phyloP scores from a whole-genome alignment of 2,329 filamentous ascomycete species.

The Seiridium cupressi region DNA sequence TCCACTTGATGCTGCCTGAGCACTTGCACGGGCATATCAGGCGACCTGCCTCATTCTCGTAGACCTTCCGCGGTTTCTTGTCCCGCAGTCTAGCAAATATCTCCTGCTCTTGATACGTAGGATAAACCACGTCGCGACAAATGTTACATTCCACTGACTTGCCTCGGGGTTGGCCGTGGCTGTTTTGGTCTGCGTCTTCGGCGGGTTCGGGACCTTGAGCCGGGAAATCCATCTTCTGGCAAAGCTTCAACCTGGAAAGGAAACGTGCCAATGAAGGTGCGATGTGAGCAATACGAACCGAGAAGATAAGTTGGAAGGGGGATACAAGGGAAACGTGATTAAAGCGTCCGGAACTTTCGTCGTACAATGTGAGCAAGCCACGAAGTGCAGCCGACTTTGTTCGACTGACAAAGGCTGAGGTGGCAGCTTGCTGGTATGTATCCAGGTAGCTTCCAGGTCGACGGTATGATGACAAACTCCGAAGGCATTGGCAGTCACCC shows the following conservation, averaged over 20 bases:
- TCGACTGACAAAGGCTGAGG: neutral
- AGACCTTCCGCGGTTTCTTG: slow-evolving; percentile 35
- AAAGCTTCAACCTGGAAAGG: neutral
- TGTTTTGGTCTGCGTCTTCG: neutral
- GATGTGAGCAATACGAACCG: neutral
- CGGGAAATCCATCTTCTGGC: neutral
- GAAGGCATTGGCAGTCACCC: neutral
- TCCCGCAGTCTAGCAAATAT: slow-evolving; percentile 26
- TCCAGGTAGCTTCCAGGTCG: neutral
- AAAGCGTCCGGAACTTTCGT: too few relatives aligned
- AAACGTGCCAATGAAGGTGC: neutral
- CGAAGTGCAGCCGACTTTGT: neutral
- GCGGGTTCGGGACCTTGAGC: neutral
- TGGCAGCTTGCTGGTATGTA: neutral
- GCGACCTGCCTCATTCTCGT: slow-evolving; percentile 76
- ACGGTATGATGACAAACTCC: neutral
- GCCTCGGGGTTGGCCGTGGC: neutral
- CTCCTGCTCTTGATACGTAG: slow-evolving; percentile 37
- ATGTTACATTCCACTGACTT: slow-evolving; percentile 68
- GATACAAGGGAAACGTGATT: too few relatives aligned
- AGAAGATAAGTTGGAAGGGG: neutral
- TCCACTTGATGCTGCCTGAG: slow-evolving; percentile 89
- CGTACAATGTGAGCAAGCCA: too few relatives aligned
- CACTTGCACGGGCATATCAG: slow-evolving; percentile 89
- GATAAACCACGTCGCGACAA: slow-evolving; percentile 69